phyloP scores from a whole-genome alignment of 1,284 basidiomycete species.

The Cryptococcus jaspeensis region DNA sequence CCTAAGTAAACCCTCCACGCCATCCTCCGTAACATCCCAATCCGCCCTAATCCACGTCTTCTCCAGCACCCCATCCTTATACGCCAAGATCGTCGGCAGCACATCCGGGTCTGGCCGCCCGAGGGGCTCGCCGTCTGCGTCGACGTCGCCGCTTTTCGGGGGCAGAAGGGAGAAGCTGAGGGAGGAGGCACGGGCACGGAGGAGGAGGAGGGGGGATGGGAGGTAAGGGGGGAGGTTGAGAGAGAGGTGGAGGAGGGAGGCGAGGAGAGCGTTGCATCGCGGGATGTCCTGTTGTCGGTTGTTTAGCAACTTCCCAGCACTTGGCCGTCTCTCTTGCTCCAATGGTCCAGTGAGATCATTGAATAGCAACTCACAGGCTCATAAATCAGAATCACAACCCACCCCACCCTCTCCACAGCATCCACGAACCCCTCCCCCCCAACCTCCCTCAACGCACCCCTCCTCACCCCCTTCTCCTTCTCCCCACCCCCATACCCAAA shows the following conservation, averaged over 20 bases:
- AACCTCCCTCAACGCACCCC: constrained; percentile 40
- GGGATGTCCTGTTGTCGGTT: constrained; percentile 29
- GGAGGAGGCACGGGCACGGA: constrained; percentile 40
- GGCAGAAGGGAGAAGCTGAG: constrained; percentile 43
- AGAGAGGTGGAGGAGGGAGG: constrained; percentile 34
- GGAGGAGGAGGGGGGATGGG: constrained; percentile 17
- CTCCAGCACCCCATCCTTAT: constrained; percentile 43
- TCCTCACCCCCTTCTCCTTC: constrained; percentile 8
- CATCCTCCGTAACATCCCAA: constrained; percentile 38
- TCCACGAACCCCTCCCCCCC: constrained; percentile 37
- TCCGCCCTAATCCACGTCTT: constrained; percentile 47
- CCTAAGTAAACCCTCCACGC: constrained; percentile 35
- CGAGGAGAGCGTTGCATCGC: constrained; percentile 35
- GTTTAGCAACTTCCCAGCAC: not conserved
- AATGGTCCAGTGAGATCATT: not conserved
- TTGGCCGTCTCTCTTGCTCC: not conserved
- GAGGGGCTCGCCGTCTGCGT: constrained; percentile 16
- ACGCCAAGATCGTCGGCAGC: constrained; percentile 46
- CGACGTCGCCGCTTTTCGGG: constrained; percentile 10
- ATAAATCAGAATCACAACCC: constrained; percentile 45
- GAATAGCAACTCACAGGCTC: constrained; percentile 40
- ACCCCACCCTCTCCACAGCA: constrained; percentile 42
- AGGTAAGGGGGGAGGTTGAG: constrained; percentile 16
- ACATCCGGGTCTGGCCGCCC: constrained; percentile 44
- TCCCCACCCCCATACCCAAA: not conserved